Evolutionary conservation across 2,329 filamentous ascomycete genomes (phyloP).

Genomic region (Lachnum nothofagi): DNA sequence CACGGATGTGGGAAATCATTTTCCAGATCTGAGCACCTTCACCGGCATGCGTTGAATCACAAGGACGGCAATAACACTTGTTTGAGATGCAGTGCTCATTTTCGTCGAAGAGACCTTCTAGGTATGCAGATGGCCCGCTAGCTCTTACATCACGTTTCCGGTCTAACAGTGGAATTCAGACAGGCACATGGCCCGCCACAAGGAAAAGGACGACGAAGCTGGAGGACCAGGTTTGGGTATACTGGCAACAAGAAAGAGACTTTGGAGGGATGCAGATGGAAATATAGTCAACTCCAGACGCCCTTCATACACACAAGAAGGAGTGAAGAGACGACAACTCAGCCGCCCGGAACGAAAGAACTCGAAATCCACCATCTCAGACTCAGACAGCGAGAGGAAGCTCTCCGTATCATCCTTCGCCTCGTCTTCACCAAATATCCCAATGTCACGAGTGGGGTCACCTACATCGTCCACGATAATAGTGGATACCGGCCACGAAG

Average conservation of each 20-base stretch:
- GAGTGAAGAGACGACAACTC: slow-evolving; percentile 23
- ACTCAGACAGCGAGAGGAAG: slow-evolving; percentile 3
- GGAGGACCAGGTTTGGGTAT: slow-evolving; percentile 42
- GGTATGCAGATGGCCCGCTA: slow-evolving; percentile 36
- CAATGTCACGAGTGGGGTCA: slow-evolving; percentile 23
- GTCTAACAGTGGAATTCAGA: slow-evolving; percentile 35
- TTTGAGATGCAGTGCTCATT: slow-evolving; percentile 49
- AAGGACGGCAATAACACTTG: slow-evolving; percentile 46
- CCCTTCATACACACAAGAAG: slow-evolving; percentile 31
- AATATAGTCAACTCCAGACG: slow-evolving; percentile 41
- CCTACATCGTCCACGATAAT: slow-evolving; percentile 22
- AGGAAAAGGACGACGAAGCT: slow-evolving; percentile 47
- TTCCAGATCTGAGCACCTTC: slow-evolving; percentile 47
- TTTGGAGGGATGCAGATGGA: slow-evolving; percentile 45
- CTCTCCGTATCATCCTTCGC: slow-evolving; percentile 5
- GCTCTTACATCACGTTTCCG: not conserved
- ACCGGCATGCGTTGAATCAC: slow-evolving; percentile 48
- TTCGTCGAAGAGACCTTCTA: slow-evolving; percentile 50
- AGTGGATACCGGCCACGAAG: slow-evolving; percentile 14
- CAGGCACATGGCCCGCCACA: slow-evolving; percentile 45
- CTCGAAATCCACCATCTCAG: slow-evolving; percentile 6
- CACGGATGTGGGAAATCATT: slow-evolving; percentile 43
- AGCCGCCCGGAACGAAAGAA: slow-evolving; percentile 16
- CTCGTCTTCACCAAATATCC: slow-evolving; percentile 12
- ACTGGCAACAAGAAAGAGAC: slow-evolving; percentile 44